Conservation (phyloP, 495 filamentous ascomycete species). For the Monascus purpureus region DNA sequence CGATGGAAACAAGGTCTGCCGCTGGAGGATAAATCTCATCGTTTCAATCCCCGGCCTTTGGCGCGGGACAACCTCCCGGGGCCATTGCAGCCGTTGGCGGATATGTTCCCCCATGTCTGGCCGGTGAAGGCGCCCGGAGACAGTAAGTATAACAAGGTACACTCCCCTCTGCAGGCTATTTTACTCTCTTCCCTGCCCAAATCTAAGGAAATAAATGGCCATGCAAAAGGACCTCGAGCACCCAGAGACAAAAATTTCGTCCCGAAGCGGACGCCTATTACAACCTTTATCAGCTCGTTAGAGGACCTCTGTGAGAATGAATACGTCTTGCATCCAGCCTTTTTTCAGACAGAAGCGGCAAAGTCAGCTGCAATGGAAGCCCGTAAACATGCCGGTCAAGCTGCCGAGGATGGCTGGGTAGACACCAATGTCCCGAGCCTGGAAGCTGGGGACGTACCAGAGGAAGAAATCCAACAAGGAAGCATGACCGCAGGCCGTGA, state of each 20-base stretch:
- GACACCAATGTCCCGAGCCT: slow-evolving; percentile 55
- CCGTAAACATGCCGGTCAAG: slow-evolving; percentile 26
- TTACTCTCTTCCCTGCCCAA: slow-evolving; percentile 57
- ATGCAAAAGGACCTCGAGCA: slow-evolving; percentile 39
- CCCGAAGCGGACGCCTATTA: slow-evolving; percentile 62
- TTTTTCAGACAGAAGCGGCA: slow-evolving; percentile 32
- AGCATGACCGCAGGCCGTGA: slow-evolving; percentile 72
- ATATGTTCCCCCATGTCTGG: slow-evolving; percentile 80
- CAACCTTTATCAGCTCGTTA: slow-evolving; percentile 52
- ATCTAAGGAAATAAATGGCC: slow-evolving; percentile 38
- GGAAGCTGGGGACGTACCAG: slow-evolving; percentile 52
- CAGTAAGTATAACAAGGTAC: slow-evolving; percentile 58
- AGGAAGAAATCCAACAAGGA: slow-evolving; percentile 58
- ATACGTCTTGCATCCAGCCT: slow-evolving; percentile 66
- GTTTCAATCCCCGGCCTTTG: slow-evolving; percentile 62
- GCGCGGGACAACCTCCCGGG: slow-evolving; percentile 43
- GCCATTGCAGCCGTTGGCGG: slow-evolving; percentile 54
- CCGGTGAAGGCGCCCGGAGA: slow-evolving; percentile 78
- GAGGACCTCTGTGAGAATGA: slow-evolving; percentile 71
- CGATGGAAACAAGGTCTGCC: slow-evolving; percentile 33
- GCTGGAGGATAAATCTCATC: slow-evolving; percentile 23
- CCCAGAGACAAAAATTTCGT: slow-evolving; percentile 44
- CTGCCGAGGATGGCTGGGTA: slow-evolving; percentile 61
- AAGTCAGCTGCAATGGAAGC: slow-evolving; percentile 26
- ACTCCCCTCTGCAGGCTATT: slow-evolving; percentile 70